Percentiles rank a stretch among this genome's conserved stretches.
Conservation (phyloP, 306 rosid species). For the Psophocarpus tetragonolobus region DNA sequence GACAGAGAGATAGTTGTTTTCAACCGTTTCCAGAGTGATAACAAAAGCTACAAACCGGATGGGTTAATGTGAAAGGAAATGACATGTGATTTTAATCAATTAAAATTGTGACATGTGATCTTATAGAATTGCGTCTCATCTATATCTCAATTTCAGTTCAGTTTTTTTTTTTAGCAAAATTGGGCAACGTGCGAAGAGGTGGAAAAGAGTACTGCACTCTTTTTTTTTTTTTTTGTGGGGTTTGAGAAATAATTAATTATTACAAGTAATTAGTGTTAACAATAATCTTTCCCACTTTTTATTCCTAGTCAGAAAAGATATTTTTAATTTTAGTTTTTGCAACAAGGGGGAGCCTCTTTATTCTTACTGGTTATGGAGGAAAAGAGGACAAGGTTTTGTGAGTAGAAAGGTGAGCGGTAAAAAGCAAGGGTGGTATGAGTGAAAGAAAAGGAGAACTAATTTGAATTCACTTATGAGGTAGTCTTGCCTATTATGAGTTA, state of each 20-base stretch:
- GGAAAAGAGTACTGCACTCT: not conserved
- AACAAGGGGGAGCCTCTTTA: not conserved
- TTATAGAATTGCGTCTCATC: not conserved
- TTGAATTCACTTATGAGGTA: constrained; percentile 9
- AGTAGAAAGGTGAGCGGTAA: not conserved
- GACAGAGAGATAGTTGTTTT: not conserved
- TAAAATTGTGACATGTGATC: not conserved
- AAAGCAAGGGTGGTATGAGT: not conserved
- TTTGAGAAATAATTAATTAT: too few species aligned
- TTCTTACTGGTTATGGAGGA: not conserved
- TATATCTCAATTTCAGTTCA: not conserved
- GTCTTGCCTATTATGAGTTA: too few species aligned
- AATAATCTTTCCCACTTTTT: not conserved
- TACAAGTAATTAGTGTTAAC: too few species aligned
- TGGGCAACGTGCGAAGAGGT: constrained; percentile 4
- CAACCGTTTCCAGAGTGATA: not conserved
- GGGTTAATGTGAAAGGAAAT: not conserved
- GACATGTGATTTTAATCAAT: not conserved
- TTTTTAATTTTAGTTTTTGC: not conserved
- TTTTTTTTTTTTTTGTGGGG: too few species aligned
- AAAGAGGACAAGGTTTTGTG: not conserved
- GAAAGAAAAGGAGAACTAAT: not conserved
- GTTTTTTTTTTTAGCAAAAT: not conserved
- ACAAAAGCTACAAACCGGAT: not conserved
- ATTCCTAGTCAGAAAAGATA: not conserved